Percentiles rank a stretch among this genome's conserved stretches.
phyloP scores from a whole-genome alignment of 1,284 basidiomycete genomes.

The Termitomyces sp. region DNA sequence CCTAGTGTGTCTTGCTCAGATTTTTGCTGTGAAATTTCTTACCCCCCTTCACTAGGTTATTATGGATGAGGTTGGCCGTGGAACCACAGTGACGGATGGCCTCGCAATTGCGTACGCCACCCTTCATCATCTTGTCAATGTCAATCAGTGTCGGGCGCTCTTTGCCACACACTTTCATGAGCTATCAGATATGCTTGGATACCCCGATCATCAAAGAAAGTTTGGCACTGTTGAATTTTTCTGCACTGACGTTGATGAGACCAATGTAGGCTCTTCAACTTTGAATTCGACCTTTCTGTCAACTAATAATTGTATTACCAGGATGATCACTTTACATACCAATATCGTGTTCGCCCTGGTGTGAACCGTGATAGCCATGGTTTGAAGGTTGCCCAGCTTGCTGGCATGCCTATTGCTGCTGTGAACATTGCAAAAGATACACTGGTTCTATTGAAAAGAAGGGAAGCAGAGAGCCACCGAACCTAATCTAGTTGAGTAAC shows the following conservation, averaged over 20 bases:
- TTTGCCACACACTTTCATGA: constrained; percentile 99
- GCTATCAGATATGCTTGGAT: constrained; percentile 79
- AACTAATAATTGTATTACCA: constrained; percentile 21
- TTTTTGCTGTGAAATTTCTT: neutral
- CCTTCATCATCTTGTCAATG: constrained; percentile 71
- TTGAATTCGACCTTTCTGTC: constrained; percentile 2
- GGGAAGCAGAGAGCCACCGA: constrained; percentile 11
- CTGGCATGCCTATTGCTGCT: constrained; percentile 73
- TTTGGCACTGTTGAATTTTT: constrained; percentile 75
- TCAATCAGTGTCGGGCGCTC: constrained; percentile 77
- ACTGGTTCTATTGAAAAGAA: constrained; percentile 34
- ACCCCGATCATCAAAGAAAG: constrained; percentile 36
- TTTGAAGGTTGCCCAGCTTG: constrained; percentile 84
- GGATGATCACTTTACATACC: constrained; percentile 78
- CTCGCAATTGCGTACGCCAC: constrained; percentile 91
- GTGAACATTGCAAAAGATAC: constrained; percentile 55
- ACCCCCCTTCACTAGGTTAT: constrained; percentile 59
- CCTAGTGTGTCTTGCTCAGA: constrained; percentile 47
- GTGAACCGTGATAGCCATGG: constrained; percentile 93
- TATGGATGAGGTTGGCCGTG: constrained; percentile 96
- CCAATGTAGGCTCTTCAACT: constrained; percentile 43
- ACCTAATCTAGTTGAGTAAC: neutral
- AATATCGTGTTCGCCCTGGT: constrained; percentile 76
- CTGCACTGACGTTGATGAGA: constrained; percentile 83
- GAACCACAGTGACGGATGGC: constrained; percentile 90